Conservation (phyloP, 2,329 filamentous ascomycete species). For the Trichoderma sp. region DNA sequence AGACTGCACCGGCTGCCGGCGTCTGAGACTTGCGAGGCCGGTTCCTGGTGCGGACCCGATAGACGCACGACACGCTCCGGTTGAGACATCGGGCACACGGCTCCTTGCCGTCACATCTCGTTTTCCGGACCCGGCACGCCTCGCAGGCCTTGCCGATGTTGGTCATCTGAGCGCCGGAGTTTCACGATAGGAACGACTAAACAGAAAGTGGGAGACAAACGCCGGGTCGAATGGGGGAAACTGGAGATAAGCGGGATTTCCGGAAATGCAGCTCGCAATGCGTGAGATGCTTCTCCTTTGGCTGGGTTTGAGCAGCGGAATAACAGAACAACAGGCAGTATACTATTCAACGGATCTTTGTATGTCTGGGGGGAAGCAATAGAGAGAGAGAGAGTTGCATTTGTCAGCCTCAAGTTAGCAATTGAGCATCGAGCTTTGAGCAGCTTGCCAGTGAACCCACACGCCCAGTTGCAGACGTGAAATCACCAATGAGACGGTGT, state of each 20-base stretch:
- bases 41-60: constrained; percentile 6
- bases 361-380: background rate
- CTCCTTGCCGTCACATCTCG: constrained; percentile 14
- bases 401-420: background rate
- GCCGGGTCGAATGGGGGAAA: background rate
- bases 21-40: constrained; percentile 9
- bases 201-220: background rate
- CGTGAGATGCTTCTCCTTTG: background rate
- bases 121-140: constrained; percentile 11
- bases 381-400: background rate
- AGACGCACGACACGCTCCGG: constrained; percentile 12
- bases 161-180: constrained; percentile 2
- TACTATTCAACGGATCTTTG: background rate
- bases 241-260: background rate
- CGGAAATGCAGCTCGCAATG: background rate
- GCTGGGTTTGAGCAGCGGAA: background rate
- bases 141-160: constrained; percentile 16
- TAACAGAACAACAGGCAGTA: background rate
- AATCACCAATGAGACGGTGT: background rate
- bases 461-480: background rate
- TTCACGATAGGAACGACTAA: background rate
- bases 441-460: background rate
- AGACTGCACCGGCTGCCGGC: background rate
- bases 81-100: constrained; percentile 12
- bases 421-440: background rate